Conservation (phyloP, 371 early-diverging fungal genomes). For the Mucor plumbeus region DNA sequence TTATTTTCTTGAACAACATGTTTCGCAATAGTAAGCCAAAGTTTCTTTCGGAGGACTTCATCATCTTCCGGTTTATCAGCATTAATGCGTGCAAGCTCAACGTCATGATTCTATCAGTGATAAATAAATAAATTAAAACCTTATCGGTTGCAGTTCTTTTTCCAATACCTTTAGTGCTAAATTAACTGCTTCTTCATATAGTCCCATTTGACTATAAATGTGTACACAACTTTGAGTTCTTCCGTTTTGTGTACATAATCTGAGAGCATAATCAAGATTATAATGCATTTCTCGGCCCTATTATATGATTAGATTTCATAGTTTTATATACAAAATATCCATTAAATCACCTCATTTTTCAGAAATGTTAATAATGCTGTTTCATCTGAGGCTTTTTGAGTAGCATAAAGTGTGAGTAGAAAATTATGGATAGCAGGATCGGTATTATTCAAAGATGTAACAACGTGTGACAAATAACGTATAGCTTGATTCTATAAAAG, state of each 20-base stretch:
- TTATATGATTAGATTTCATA: conserved; percentile 25
- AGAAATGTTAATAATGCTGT: conserved; percentile 70
- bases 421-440: conserved; percentile 94
- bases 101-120: conserved; percentile 75
- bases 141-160: conserved; percentile 25
- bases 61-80: conserved; percentile 88
- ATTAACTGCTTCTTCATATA: conserved; percentile 89
- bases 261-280: conserved; percentile 86
- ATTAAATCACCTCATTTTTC: conserved; percentile 70
- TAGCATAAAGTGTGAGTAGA: conserved; percentile 82
- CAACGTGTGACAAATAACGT: conserved; percentile 85
- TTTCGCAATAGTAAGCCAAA: conserved; percentile 93
- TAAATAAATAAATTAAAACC: conserved; percentile 81
- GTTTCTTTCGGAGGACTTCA: conserved; percentile 77
- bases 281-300: conserved; percentile 77
- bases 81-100: conserved; percentile 88
- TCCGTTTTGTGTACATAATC: conserved; percentile 77
- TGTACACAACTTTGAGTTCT: conserved; percentile 82
- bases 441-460: conserved; percentile 72
- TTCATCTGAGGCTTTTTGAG: conserved; percentile 70
- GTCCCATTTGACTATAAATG: conserved; percentile 82
- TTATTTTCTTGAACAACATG: conserved; percentile 84
- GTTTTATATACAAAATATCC: conserved; percentile 63
- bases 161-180: conserved; percentile 72
- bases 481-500: conserved; percentile 81